Base-by-base conservation (phyloP, 2,329 filamentous ascomycete species). In the Epichloe gansuensis region DNA sequence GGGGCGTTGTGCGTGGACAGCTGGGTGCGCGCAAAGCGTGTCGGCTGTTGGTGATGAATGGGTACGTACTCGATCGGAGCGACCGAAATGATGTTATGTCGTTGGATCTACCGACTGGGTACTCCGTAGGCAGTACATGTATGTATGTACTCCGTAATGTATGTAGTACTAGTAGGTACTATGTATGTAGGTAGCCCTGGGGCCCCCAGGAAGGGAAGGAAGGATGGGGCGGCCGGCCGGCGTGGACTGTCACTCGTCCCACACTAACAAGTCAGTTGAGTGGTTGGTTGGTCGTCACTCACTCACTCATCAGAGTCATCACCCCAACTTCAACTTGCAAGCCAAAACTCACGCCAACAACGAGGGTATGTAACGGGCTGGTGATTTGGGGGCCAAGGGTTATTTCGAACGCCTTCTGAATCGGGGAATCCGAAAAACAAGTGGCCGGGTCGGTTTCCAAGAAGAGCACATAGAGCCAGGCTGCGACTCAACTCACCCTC, bases 201-300 rank as follows among this genome's bases (percentile, higher is more conserved):
- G 31, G 42, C 37, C 35, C 17, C 34, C 21, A 21, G 11, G 15
- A n/a, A 31, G 21, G 28, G 21, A 31, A n/a, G 42, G 13, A 7
- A 8, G 28, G 35, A 28, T 39, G 21, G 35, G 35, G 46, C 4
- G 25, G 46, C 28, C 4, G 25, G 46, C 28, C 46, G 47, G 25
- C 43, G 52, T 50, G 34, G 46, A 37, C 35, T 46, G 31, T 53
- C 41, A 45, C 28, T 45, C 43, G 51, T 52, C 51, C 51, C 51
- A 49, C 51, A 44, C 21, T 15, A 41, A 28, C 5, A 23, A 41
- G 9, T 28, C 38, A 34, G 13, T 17, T 42, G 39, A 42, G 15
- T 25, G 6, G 21, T 11, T n/a, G 41, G 11, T 15, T 31, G 44
- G n/a, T 37, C n/a, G 17, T 31, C 13, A 23, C 13, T 46, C 44